Percentiles rank a stretch among this genome's conserved stretches.
phyloP scores from a whole-genome alignment of 2,329 filamentous ascomycete species.

The Gyromitra esculenta region DNA sequence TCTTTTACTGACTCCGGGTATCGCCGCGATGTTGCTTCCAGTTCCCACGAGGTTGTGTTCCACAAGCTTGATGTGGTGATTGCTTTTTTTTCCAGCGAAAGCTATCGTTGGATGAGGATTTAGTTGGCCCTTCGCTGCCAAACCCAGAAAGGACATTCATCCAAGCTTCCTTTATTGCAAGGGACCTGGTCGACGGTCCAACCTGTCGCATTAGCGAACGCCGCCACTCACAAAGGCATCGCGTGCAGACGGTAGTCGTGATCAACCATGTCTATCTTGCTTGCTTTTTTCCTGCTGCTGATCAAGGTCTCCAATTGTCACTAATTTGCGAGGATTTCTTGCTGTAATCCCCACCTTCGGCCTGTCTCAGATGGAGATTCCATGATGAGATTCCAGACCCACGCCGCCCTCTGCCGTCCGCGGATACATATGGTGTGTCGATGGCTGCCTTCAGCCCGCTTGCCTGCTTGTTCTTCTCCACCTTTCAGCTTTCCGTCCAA shows the following conservation, averaged over 20 bases:
- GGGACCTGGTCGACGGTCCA: background rate
- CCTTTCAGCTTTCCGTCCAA: slow-evolving; percentile 38
- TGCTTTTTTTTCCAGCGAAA: slow-evolving; percentile 11
- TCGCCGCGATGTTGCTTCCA: slow-evolving; percentile 3
- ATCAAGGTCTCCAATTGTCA: slow-evolving; percentile 37
- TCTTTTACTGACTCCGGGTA: background rate
- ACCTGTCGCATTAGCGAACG: slow-evolving; percentile 8
- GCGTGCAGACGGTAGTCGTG: slow-evolving; percentile 14
- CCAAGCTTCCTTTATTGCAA: slow-evolving; percentile 36
- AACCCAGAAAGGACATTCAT: slow-evolving; percentile 7
- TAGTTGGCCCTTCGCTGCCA: slow-evolving; percentile 2
- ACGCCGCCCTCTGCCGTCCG: slow-evolving; percentile 17
- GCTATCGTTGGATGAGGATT: slow-evolving; percentile 16
- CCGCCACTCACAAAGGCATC: slow-evolving; percentile 13
- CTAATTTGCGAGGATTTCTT: slow-evolving; percentile 36
- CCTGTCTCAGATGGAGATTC: slow-evolving; percentile 25
- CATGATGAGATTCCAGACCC: slow-evolving; percentile 27
- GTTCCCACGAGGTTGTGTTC: background rate
- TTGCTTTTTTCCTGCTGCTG: slow-evolving; percentile 25
- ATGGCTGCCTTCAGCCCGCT: slow-evolving; percentile 8
- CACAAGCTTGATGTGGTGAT: background rate
- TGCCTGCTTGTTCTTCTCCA: slow-evolving; percentile 27
- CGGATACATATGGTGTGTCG: slow-evolving; percentile 25
- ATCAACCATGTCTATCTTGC: slow-evolving; percentile 17
- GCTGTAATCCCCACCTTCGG: slow-evolving; percentile 30